phyloP scores from a whole-genome alignment of 78 protist genomes.

The Protostelium mycophagum region DNA sequence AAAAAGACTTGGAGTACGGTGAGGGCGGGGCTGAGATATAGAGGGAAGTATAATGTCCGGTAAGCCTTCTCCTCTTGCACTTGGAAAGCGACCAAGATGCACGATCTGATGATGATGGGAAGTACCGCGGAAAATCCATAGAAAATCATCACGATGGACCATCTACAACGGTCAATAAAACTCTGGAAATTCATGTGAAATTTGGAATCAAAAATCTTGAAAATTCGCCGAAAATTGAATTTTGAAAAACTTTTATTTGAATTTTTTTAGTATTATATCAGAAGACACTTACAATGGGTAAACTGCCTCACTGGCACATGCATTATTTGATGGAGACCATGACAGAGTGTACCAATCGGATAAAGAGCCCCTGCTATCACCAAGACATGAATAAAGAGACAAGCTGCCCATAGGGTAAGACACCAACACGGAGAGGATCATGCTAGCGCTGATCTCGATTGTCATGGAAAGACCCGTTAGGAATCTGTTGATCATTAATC shows the following conservation, averaged over 20 bases:
- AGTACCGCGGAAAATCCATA: background rate
- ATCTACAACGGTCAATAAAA: no score
- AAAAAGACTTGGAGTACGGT: background rate
- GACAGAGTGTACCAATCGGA: background rate
- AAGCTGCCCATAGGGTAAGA: background rate
- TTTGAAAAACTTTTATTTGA: background rate
- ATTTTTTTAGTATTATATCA: background rate
- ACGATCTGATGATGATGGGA: background rate
- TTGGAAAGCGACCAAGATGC: background rate
- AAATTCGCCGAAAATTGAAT: no score
- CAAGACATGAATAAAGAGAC: background rate
- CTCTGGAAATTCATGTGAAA: no score
- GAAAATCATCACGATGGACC: background rate
- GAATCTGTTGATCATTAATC: background rate
- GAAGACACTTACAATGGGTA: background rate
- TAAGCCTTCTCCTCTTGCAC: background rate
- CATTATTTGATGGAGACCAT: background rate
- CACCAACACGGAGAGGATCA: background rate
- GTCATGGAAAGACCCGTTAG: background rate
- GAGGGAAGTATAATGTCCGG: background rate
- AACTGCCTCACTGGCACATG: background rate
- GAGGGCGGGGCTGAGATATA: background rate
- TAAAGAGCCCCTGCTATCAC: background rate
- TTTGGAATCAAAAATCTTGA: no score
- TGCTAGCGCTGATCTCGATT: background rate